Conservation (phyloP, 192 early-diverging fungal genomes). For the Podochytrium sp. region DNA sequence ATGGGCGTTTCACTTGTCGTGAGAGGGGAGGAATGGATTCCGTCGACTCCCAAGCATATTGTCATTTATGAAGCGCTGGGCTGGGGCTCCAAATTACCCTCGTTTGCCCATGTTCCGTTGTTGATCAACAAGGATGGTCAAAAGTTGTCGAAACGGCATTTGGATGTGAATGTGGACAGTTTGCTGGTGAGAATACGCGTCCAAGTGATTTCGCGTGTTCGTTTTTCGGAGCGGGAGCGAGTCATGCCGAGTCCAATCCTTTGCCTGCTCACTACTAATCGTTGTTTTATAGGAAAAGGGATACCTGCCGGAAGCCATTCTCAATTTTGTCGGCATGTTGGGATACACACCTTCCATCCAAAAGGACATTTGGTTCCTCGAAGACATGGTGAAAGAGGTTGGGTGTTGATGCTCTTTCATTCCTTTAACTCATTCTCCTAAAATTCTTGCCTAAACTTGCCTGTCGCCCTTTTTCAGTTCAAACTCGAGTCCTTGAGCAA, state of each 20-base stretch:
- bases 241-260: no score
- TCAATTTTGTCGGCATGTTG: conserved; percentile 86
- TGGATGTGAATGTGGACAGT: conserved; percentile 74
- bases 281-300: conserved; percentile 59
- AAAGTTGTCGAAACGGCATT: conserved; percentile 90
- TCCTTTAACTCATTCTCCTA: not conserved
- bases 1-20: conserved; percentile 94
- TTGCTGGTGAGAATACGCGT: conserved; percentile 68
- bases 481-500: conserved; percentile 62
- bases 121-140: conserved; percentile 79
- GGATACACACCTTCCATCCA: conserved; percentile 73
- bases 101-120: conserved; percentile 87
- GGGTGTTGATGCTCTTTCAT: no score
- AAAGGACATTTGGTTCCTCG: conserved; percentile 69
- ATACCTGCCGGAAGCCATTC: conserved; percentile 80
- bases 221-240: no score
- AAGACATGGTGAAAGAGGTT: conserved; percentile 62
- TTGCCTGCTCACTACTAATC: not conserved
- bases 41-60: conserved; percentile 91
- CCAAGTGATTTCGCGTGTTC: no score
- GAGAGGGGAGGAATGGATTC: conserved; percentile 94
- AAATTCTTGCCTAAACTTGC: not conserved
- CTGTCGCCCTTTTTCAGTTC: conserved; percentile 51
- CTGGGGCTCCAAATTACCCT: conserved; percentile 66
- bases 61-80: conserved; percentile 81